Percentiles rank a stretch among this genome's conserved stretches.
These are phyloP conservation scores for Diaporthe sp. DNA, from an alignment of 2,329 filamentous ascomycete genomes.

Conservation along the genomic window DNA sequence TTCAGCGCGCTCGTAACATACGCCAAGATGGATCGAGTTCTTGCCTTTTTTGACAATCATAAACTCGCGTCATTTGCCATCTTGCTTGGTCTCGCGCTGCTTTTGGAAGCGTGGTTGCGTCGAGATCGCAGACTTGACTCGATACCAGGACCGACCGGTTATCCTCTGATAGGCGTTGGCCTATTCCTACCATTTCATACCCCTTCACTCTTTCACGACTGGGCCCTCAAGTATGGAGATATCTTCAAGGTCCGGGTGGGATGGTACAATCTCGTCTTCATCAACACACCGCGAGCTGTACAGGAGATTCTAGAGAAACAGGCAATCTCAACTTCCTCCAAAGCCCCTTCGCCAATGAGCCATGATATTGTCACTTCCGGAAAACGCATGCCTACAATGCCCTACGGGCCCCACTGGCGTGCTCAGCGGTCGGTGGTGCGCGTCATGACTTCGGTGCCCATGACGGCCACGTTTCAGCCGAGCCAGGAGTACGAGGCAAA, in stretches of 20 bases:
- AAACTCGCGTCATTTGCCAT: neutral
- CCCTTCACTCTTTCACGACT: conserved; percentile 40
- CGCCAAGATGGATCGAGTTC: neutral
- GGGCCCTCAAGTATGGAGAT: conserved; percentile 58
- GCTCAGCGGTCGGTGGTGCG: conserved; percentile 52
- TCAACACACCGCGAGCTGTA: conserved; percentile 57
- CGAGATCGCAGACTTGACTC: conserved; percentile 40
- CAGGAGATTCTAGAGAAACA: conserved; percentile 58
- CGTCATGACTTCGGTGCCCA: conserved; percentile 50
- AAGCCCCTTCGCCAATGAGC: conserved; percentile 52
- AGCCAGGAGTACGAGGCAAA: conserved; percentile 59
- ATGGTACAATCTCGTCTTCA: conserved; percentile 58
- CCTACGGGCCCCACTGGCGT: conserved; percentile 55
- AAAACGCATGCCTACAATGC: conserved; percentile 55
- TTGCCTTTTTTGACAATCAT: neutral
- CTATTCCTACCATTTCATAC: conserved; percentile 33
- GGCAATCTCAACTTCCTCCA: conserved; percentile 49
- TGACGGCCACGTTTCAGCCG: conserved; percentile 54
- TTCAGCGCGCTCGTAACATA: neutral
- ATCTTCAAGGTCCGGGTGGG: conserved; percentile 57
- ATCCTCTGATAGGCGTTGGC: conserved; percentile 40
- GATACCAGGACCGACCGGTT: conserved; percentile 40
- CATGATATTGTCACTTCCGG: conserved; percentile 54
- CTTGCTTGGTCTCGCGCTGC: neutral
- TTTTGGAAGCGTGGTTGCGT: conserved; percentile 36